Evolutionary conservation across 495 filamentous ascomycete species (phyloP), one percentile per base, ranked within the genome.

Genomic region (Lophiostoma macrostomum): DNA sequence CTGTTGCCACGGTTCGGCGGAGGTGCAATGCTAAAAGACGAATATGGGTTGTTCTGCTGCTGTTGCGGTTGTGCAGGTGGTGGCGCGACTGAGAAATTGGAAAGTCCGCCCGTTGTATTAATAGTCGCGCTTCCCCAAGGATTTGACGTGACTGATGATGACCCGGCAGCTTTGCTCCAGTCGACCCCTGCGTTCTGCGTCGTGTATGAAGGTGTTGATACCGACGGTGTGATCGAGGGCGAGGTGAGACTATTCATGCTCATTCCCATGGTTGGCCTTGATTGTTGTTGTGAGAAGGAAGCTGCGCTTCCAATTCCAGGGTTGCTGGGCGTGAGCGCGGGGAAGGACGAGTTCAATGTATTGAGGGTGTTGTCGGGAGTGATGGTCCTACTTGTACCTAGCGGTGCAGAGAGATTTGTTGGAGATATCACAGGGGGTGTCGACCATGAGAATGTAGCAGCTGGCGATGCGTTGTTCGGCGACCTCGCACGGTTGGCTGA

Each of bases 321-420:
- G n/a, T 55, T 54, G 16, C 23, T 37, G 36, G 42, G 58, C 14
- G 58, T 20, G 14, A 56, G 71, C 59, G 63, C 74, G 64, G 77
- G 77, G 29, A 74, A 69, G 13, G 80, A 67, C 11, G 77, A 71
- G 25, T 77, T 73, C 35, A 80, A 76, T 4, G 70, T 65, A 48
- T 64, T 74, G 23, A 80, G 44, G 31, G 72, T 73, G 38, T 71
- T 73, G 57, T 81, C 78, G 11, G 78, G 77, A 4, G 77, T 80
- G 16, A 63, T 63, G 12, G 62, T 31, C 19, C 63, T 48, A 8
- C 47, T 28, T 5, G 36, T 14, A 2, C 16, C 23, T 16, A 42
- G 50, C 2, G 60, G 39, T 19, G 52, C 38, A 2, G 63, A 16
- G 16, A 60, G 47, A 16, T 42, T 52, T 7, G 50, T 37, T 12